Evolutionary conservation across 345 rosid genomes (phyloP).

Genomic region (Durio zibethinus): DNA sequence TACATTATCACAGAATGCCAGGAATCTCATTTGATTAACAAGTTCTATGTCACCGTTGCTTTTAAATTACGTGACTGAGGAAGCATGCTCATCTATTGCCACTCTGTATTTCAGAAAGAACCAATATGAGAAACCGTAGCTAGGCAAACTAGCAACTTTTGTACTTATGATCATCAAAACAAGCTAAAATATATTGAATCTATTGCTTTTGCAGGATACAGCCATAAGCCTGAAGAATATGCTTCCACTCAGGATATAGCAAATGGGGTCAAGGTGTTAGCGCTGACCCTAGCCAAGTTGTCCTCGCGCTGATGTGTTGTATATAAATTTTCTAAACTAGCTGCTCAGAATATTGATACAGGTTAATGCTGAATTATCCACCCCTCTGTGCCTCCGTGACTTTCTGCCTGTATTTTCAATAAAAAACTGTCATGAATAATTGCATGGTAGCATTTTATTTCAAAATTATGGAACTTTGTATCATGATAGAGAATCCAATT

Average conservation of each 20-base stretch:
- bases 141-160: background rate
- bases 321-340: background rate
- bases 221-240: constrained; percentile 92
- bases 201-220: constrained; percentile 63
- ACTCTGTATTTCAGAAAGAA: background rate
- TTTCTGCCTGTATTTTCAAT: background rate
- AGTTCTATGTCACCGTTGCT: background rate
- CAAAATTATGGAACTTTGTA: background rate
- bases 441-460: background rate
- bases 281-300: constrained; percentile 72
- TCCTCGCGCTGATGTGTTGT: constrained; percentile 34
- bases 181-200: background rate
- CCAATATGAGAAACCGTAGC: background rate
- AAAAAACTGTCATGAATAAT: constrained; percentile 3
- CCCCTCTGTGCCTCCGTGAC: background rate
- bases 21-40: background rate
- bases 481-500: background rate
- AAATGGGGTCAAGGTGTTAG: constrained; percentile 80
- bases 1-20: background rate
- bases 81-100: background rate
- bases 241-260: constrained; percentile 61
- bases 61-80: background rate
- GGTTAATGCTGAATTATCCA: background rate
- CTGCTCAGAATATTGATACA: background rate
- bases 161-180: background rate